Base-by-base conservation (phyloP, 257 asterid species). In the Ilex aquifolium region DNA sequence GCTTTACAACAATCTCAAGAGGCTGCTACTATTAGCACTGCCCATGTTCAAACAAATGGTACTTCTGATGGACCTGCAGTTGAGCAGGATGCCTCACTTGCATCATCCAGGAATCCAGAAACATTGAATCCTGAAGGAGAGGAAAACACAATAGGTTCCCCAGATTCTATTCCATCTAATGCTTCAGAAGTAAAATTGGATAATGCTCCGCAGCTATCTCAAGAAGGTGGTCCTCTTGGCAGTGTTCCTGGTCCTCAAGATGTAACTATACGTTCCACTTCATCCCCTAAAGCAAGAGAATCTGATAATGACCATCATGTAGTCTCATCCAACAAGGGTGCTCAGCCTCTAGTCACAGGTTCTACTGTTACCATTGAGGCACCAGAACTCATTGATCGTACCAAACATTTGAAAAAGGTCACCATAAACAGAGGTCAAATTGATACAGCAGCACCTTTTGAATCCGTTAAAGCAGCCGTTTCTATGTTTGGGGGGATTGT, bases 401-500 rank as follows among this genome's bases (percentile, higher is more conserved):
- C 78, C 13, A 74, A 73, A 65, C 49, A 39, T 32, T 53, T 76
- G 42, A 72, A 61, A 55, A 74, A 64, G 64, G 50, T 46, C 7
- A 77, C 60, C 42, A 48, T 72, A 13, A 69, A 61, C 52, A 79
- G 78, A 67, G 79, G 73, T 68, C 88, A 85, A 21, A 76, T 94
- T 11, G 99, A 88, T 79, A 94, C 99, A 15, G 76, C 97, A 31
- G 78, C 95, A 1, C 99, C 99, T 44, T 73, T 94, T 63, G 95
- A 90, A 75, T 94, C 99, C 12, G 99, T 94, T 52, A 94, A 90
- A 79, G 92, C 91, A 51, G 99, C 99, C 56, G 99, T 94, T 66
- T 94, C 96, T 0, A 94, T 83, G 82, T 94, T 94, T 52, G 99
- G 99, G 13, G 99, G 97, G 40, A 94, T 94, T 53, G 95, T 94